phyloP scores from a whole-genome alignment of 768 basidiomycete species.

The Amanita subjunquillea region DNA sequence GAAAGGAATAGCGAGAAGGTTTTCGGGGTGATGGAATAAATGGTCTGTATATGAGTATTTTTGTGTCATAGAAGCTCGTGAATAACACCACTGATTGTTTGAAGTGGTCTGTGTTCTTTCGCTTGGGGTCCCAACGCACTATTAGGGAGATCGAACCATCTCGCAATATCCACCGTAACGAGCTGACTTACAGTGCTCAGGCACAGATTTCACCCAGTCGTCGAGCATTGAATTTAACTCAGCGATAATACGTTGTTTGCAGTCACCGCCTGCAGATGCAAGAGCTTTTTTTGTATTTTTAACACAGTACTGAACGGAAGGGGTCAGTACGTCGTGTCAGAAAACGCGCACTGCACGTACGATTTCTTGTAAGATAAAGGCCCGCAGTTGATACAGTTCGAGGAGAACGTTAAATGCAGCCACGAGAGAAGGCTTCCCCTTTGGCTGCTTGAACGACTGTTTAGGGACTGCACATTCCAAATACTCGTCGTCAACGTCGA shows the following conservation, averaged over 20 bases:
- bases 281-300: slow-evolving; percentile 59
- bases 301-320: slow-evolving; percentile 59
- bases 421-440: slow-evolving; percentile 44
- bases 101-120: slow-evolving; percentile 33
- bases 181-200: slow-evolving; percentile 38
- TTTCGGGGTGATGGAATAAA: slow-evolving; percentile 56
- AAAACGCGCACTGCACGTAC: slow-evolving; percentile 22
- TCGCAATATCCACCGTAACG: not conserved
- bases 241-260: slow-evolving; percentile 60
- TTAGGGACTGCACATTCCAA: slow-evolving; percentile 57
- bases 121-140: slow-evolving; percentile 46
- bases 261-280: slow-evolving; percentile 48
- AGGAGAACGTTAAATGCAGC: slow-evolving; percentile 45
- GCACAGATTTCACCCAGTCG: slow-evolving; percentile 59
- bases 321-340: not conserved
- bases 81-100: slow-evolving; percentile 53
- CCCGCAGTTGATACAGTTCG: slow-evolving; percentile 53
- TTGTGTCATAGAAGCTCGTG: slow-evolving; percentile 39
- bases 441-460: slow-evolving; percentile 59
- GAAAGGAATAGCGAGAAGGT: slow-evolving; percentile 38
- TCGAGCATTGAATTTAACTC: slow-evolving; percentile 65
- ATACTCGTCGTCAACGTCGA: slow-evolving; percentile 65
- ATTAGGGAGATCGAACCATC: not conserved
- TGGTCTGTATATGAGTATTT: slow-evolving; percentile 69
- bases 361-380: slow-evolving; percentile 55